These are phyloP conservation scores for Bauhinia variegata DNA, from an alignment of 306 rosid species.

Conservation along the genomic window DNA sequence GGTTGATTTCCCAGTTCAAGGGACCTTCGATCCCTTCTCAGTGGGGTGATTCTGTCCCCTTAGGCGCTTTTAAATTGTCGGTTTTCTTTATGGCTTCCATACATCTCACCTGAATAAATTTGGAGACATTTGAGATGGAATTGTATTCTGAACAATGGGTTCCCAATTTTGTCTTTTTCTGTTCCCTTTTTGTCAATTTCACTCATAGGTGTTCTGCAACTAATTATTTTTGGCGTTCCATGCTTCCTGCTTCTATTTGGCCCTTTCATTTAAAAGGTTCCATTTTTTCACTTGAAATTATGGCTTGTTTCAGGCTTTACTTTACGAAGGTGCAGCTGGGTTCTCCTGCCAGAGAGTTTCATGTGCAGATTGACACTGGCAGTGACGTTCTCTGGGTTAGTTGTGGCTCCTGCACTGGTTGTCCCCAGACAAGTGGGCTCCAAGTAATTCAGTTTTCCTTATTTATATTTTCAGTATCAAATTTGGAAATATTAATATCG, in stretches of 20 bases:
- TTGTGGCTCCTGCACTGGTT: slow-evolving; percentile 86
- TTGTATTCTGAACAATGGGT: slow-evolving; percentile 31
- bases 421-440: slow-evolving; percentile 88
- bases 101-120: slow-evolving; percentile 5
- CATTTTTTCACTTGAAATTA: background rate
- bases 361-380: slow-evolving; percentile 97
- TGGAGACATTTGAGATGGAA: slow-evolving; percentile 7
- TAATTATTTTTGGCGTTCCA: slow-evolving; percentile 49
- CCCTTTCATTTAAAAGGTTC: no score
- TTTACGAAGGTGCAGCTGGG: slow-evolving; percentile 83
- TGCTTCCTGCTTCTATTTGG: background rate
- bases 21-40: slow-evolving; percentile 79
- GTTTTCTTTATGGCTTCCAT: no score
- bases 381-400: slow-evolving; percentile 97
- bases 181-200: slow-evolving; percentile 24
- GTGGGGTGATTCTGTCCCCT: slow-evolving; percentile 68
- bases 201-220: background rate
- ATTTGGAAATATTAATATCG: slow-evolving; percentile 5
- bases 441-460: slow-evolving; percentile 52
- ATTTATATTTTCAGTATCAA: slow-evolving; percentile 21
- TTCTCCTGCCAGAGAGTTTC: slow-evolving; percentile 82
- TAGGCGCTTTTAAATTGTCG: background rate
- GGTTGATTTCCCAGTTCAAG: slow-evolving; percentile 67
- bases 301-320: slow-evolving; percentile 67
- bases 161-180: background rate